Evolutionary conservation across 2,329 filamentous ascomycete genomes (phyloP), one percentile per base, ranked within the genome.

Genomic region (Cadophora luteo-olivacea): DNA sequence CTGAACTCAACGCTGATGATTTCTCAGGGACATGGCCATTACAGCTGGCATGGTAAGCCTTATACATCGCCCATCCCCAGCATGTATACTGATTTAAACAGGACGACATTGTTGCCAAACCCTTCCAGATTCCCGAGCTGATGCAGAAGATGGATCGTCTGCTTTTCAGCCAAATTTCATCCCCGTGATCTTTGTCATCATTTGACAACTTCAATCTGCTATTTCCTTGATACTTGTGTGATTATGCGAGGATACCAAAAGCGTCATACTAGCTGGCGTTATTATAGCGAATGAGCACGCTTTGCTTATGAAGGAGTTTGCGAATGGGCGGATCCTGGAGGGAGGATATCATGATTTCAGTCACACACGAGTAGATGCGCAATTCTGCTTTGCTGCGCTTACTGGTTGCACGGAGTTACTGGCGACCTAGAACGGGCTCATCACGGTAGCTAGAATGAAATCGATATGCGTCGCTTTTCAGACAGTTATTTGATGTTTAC

Each of bases 71-170:
- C 16, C 12, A 16, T 57, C 22, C 1, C 25, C 6, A 33, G 49
- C 6, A 25, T 64, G 22, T 12, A 11, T 33, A 24, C 41, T 69
- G 55, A 32, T 12, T 48, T 5, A 24, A 58, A 11, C 61, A 88
- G 85, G 89, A 92, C 78, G 89, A 90, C 78, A 87, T 93, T 61
- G 91, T 95, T 48, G 89, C 89, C 1, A 94, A 94, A 75, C 92
- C 92, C 1, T 94, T 94, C 77, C 86, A 88, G 22, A 89, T 92
- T 61, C 84, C 85, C 9, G 89, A 92, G 67, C 79, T 92, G 66
- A 82, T 91, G 61, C 86, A 86, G 32, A 89, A 89, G 78, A 90
- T 92, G 71, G 84, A 87, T 36, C 61, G 60, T 19, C 41, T 62
- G 6, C 25, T 62, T 22, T 32, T 41, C 24, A 62, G 25, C 8